Percentiles rank a stretch among this genome's conserved stretches.
Conservation (phyloP, 371 early-diverging fungal genomes). For the Mucor piriformis region DNA sequence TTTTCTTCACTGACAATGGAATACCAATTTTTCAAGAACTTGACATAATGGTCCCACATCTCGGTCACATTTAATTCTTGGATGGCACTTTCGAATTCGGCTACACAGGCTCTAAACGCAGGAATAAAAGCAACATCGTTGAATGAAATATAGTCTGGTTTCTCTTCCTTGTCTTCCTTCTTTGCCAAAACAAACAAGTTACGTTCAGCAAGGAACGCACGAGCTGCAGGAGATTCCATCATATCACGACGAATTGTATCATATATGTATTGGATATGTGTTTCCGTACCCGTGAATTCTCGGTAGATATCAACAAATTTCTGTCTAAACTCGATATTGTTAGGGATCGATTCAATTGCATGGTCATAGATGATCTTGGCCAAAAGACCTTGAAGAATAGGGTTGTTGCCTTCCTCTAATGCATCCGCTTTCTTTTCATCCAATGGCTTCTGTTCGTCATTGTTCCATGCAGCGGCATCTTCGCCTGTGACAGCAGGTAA, state of each 20-base stretch:
- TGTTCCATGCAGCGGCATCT: constrained; percentile 45
- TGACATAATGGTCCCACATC: constrained; percentile 64
- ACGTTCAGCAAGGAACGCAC: constrained; percentile 64
- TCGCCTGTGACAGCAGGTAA: constrained; percentile 67
- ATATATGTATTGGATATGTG: constrained; percentile 48
- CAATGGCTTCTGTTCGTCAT: constrained; percentile 42
- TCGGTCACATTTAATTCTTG: constrained; percentile 35
- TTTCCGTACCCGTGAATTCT: constrained; percentile 53
- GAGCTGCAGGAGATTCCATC: constrained; percentile 55
- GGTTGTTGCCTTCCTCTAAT: constrained; percentile 60
- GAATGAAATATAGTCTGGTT: constrained; percentile 22
- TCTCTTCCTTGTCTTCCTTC: constrained; percentile 31
- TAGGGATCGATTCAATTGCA: constrained; percentile 81
- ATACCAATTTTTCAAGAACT: constrained; percentile 61
- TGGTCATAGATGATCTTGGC: constrained; percentile 81
- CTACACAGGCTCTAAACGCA: constrained; percentile 56
- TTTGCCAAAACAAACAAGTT: constrained; percentile 30
- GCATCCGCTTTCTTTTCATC: constrained; percentile 43
- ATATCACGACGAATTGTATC: constrained; percentile 70
- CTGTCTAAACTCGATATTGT: constrained; percentile 74
- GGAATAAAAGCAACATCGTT: constrained; percentile 59
- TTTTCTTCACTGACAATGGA: constrained; percentile 56
- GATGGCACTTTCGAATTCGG: constrained; percentile 48
- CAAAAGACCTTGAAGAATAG: constrained; percentile 80
- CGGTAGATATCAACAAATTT: constrained; percentile 72